These are phyloP conservation scores for Trichoderma harzianum DNA, from an alignment of 2,329 filamentous ascomycete genomes.

Conservation along the genomic window DNA sequence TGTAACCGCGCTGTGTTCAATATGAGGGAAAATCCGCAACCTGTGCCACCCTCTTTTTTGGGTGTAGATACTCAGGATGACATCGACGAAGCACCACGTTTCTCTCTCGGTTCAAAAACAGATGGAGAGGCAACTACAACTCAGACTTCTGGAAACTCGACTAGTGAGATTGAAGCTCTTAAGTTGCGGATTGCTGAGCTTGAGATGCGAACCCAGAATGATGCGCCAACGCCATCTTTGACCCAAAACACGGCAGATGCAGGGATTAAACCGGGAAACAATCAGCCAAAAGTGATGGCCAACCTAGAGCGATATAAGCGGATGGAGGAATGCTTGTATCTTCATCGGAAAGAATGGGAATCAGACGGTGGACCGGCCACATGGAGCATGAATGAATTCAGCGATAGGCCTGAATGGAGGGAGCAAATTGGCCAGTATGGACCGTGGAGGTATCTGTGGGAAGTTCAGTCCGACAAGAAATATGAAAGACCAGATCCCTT, in stretches of 20 bases:
- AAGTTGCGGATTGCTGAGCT: not conserved
- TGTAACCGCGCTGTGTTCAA: not conserved
- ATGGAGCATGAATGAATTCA: not conserved
- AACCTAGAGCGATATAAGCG: not conserved
- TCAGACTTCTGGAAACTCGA: no score
- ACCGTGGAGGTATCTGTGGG: not conserved
- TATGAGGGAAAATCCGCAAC: not conserved
- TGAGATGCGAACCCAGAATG: not conserved
- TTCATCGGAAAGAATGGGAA: slow-evolving; percentile 5
- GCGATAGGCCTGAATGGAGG: not conserved
- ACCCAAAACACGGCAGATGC: not conserved
- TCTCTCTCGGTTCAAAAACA: not conserved
- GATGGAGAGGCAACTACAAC: not conserved
- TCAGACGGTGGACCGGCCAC: not conserved
- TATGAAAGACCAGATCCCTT: slow-evolving; percentile 1
- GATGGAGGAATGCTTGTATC: slow-evolving; percentile 2
- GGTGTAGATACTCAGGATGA: not conserved
- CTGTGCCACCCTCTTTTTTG: not conserved
- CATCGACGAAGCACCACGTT: not conserved
- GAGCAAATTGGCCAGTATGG: not conserved
- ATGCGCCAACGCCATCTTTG: not conserved
- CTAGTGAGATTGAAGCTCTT: not conserved
- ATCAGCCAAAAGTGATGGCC: not conserved
- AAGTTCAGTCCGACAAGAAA: not conserved
- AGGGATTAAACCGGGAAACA: not conserved